Conservation (phyloP, 2,329 filamentous ascomycete species). For the Fusarium sp. region DNA sequence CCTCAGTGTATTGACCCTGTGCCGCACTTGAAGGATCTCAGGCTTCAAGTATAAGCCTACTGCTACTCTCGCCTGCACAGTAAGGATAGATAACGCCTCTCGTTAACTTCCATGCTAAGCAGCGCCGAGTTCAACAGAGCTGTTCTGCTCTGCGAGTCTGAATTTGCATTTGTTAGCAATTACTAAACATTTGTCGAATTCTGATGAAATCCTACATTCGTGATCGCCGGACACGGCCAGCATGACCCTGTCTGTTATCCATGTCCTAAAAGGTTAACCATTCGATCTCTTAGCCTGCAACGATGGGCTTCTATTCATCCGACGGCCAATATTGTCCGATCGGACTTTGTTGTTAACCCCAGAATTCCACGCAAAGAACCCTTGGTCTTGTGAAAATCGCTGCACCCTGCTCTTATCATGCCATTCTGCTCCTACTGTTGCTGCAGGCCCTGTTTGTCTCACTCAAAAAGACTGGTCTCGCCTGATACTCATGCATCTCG, state of each 20-base stretch:
- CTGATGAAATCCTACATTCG: constrained; percentile 5
- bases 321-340: constrained; percentile 18
- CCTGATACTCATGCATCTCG: neutral
- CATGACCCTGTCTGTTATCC: constrained; percentile 6
- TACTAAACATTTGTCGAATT: constrained; percentile 9
- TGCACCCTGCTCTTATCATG: constrained; percentile 21
- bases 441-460: constrained; percentile 29
- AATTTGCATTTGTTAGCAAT: constrained; percentile 1
- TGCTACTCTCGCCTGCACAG: neutral
- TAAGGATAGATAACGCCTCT: constrained; percentile 10
- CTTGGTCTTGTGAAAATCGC: constrained; percentile 10
- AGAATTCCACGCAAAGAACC: constrained; percentile 26
- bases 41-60: neutral
- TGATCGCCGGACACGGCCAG: constrained; percentile 12
- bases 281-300: neutral
- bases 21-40: neutral
- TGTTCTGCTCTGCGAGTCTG: neutral
- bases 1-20: neutral
- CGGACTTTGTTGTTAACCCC: constrained; percentile 7
- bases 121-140: constrained; percentile 10
- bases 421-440: constrained; percentile 23
- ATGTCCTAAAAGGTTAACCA: neutral
- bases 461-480: constrained; percentile 16
- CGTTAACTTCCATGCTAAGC: constrained; percentile 24
- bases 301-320: constrained; percentile 17